phyloP scores from a whole-genome alignment of 2,329 filamentous ascomycete species.

The Parastagonospora nodorum region DNA sequence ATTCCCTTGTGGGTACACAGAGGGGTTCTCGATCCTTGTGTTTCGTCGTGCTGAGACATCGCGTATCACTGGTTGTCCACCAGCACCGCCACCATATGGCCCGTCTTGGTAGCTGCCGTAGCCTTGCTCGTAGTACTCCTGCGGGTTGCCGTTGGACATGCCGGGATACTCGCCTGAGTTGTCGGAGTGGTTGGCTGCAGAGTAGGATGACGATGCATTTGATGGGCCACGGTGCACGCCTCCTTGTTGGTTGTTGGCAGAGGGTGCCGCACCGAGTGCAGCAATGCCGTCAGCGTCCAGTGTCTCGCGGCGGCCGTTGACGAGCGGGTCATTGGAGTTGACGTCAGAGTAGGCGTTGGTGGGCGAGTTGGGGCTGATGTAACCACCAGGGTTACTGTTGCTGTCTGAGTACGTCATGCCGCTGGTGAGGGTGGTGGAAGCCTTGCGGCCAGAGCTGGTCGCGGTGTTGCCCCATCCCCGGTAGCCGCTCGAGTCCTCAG shows the following conservation, averaged over 20 bases:
- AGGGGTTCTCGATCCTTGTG: conserved; percentile 90
- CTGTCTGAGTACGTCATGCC: conserved; percentile 74
- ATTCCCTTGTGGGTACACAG: conserved; percentile 85
- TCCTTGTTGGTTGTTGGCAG: conserved; percentile 63
- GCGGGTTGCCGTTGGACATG: conserved; percentile 53
- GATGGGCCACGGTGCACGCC: conserved; percentile 89
- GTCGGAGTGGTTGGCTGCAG: conserved; percentile 75
- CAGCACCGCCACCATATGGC: conserved; percentile 61
- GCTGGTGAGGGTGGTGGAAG: conserved; percentile 86
- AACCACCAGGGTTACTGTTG: conserved; percentile 60
- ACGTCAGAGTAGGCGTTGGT: conserved; percentile 70
- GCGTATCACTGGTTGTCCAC: conserved; percentile 78
- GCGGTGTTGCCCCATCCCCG: conserved; percentile 91
- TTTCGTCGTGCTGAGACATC: conserved; percentile 92
- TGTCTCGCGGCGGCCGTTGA: conserved; percentile 54
- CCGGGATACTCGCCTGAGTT: conserved; percentile 59
- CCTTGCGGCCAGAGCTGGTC: conserved; percentile 72
- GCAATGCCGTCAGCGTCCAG: conserved; percentile 81
- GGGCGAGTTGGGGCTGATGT: conserved; percentile 63
- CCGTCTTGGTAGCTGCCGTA: conserved; percentile 61
- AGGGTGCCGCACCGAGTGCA: conserved; percentile 71
- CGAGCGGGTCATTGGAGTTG: conserved; percentile 70
- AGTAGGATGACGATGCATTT: conserved; percentile 96
- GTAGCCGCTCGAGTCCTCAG: conserved; percentile 78
- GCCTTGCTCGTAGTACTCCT: conserved; percentile 58